These are phyloP conservation scores for Stachybotrys elegans DNA, from an alignment of 2,329 filamentous ascomycete genomes.

Conservation along the genomic window DNA sequence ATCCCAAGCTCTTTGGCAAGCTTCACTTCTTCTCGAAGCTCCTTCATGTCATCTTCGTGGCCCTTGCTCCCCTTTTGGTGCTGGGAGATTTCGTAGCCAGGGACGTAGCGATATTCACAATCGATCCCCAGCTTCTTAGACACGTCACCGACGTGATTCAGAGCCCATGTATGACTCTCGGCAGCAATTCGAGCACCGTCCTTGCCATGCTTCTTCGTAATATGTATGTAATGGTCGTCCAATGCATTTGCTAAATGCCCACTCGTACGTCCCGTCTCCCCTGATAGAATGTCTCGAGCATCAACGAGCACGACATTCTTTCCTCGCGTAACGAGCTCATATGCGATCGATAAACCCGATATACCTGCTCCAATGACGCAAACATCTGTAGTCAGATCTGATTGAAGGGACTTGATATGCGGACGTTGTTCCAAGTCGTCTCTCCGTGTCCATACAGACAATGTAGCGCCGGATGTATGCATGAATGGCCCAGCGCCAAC, in stretches of 20 bases:
- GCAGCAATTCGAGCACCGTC: constrained; percentile 42
- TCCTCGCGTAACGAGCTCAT: constrained; percentile 40
- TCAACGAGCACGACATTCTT: constrained; percentile 47
- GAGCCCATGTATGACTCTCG: constrained; percentile 50
- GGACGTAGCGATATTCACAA: constrained; percentile 49
- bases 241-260: constrained; percentile 50
- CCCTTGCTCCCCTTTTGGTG: constrained; percentile 32
- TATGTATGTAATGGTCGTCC: constrained; percentile 47
- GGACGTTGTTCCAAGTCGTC: constrained; percentile 32
- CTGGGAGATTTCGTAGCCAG: constrained; percentile 45
- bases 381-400: constrained; percentile 9
- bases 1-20: constrained; percentile 10
- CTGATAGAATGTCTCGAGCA: constrained; percentile 47
- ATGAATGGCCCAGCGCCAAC: not conserved
- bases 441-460: constrained; percentile 48
- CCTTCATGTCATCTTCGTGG: constrained; percentile 29
- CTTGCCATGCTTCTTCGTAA: constrained; percentile 46
- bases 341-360: constrained; percentile 11
- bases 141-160: constrained; percentile 46
- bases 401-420: constrained; percentile 2
- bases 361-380: constrained; percentile 14
- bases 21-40: constrained; percentile 9
- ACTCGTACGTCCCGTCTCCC: constrained; percentile 48
- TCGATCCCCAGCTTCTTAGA: constrained; percentile 43
- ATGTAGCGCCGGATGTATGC: constrained; percentile 42